Evolutionary conservation across 805 yeast species (phyloP).

Genomic region (Monosporozyma yasuniensis): DNA sequence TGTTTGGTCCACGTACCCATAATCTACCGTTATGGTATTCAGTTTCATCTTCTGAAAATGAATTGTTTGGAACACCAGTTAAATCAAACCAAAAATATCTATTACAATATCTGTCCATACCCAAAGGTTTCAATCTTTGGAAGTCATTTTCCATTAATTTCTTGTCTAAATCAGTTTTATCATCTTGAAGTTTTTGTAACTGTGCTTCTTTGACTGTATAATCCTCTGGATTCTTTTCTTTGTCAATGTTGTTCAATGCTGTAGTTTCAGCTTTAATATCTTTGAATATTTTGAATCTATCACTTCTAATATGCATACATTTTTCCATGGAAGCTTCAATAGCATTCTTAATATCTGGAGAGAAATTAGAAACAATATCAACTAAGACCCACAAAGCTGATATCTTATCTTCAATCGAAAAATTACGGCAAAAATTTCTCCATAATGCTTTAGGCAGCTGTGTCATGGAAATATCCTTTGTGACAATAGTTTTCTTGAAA

Average conservation of each 20-base stretch:
- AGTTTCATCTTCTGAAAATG: slow-evolving; percentile 37
- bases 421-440: slow-evolving; percentile 44
- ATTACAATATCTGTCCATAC: slow-evolving; percentile 76
- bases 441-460: slow-evolving; percentile 33
- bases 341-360: slow-evolving; percentile 25
- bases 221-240: slow-evolving; percentile 11
- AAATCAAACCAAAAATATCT: slow-evolving; percentile 94
- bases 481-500: slow-evolving; percentile 50
- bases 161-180: slow-evolving; percentile 48
- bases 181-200: slow-evolving; percentile 37
- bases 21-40: slow-evolving; percentile 72
- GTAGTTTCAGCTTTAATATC: slow-evolving; percentile 14
- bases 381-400: slow-evolving; percentile 53
- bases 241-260: slow-evolving; percentile 12
- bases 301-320: slow-evolving; percentile 28
- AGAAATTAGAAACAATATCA: slow-evolving; percentile 39
- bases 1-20: slow-evolving; percentile 87
- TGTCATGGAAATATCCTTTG: slow-evolving; percentile 17
- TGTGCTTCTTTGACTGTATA: slow-evolving; percentile 18
- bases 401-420: slow-evolving; percentile 48
- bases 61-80: slow-evolving; percentile 62
- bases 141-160: slow-evolving; percentile 61
- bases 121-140: slow-evolving; percentile 68
- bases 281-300: slow-evolving; percentile 24
- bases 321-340: slow-evolving; percentile 29